Conservation (phyloP, 2,329 filamentous ascomycete species). For the Talaromyces sp. region DNA sequence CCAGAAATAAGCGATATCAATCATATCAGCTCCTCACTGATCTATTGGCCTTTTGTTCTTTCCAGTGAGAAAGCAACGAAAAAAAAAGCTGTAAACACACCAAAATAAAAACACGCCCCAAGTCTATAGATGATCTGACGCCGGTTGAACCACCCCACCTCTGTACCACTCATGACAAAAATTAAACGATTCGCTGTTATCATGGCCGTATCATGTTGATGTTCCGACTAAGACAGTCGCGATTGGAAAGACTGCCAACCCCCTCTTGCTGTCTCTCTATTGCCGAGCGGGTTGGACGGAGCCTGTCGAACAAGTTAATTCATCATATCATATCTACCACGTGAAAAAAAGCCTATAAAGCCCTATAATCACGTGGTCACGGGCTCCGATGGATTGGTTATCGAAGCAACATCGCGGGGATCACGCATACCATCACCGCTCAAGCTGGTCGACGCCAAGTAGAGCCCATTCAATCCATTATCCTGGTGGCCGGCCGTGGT, state of each 20-base stretch:
- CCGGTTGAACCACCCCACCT: constrained; percentile 32
- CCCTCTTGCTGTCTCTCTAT: constrained; percentile 23
- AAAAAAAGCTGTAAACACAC: neutral
- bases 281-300: constrained; percentile 52
- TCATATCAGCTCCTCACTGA: neutral
- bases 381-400: constrained; percentile 43
- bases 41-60: neutral
- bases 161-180: constrained; percentile 27
- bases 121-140: constrained; percentile 35
- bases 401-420: constrained; percentile 35
- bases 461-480: constrained; percentile 42
- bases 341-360: constrained; percentile 3
- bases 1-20: neutral
- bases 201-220: constrained; percentile 26
- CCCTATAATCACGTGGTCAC: constrained; percentile 12
- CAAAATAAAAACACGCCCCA: constrained; percentile 29
- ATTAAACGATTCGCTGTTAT: constrained; percentile 19
- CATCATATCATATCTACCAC: constrained; percentile 8
- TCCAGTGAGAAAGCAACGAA: neutral
- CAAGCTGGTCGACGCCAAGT: constrained; percentile 42
- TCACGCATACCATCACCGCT: constrained; percentile 46
- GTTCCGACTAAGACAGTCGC: constrained; percentile 12
- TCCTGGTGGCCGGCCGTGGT: constrained; percentile 36
- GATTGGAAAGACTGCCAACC: neutral
- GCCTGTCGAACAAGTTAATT: constrained; percentile 54